Evolutionary conservation across 225 moss, liverwort and hornwort species (phyloP), one percentile per base, ranked within the genome.

Genomic region (Antitrichia curtipendula): DNA sequence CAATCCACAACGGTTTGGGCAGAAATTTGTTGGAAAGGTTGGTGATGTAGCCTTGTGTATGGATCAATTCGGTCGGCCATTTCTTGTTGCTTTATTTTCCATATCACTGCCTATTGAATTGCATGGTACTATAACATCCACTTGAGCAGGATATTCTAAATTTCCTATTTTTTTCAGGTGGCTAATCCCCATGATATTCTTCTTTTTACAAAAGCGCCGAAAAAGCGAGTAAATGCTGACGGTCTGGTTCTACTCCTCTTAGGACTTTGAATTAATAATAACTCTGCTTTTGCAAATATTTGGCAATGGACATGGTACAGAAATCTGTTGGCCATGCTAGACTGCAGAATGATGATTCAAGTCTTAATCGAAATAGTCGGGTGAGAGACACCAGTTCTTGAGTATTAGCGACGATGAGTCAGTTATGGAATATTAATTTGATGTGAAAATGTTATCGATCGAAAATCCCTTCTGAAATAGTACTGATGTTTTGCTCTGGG

Each of bases 111-210:
- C 73, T 82, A 62, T 58, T 82, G 73, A 58, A 69, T 59, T 83
- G 50, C 60, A 25, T 86, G 64, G 72, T 91, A 66, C 71, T 84
- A 38, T 71, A 61, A 43, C 82, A 78, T 85, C 52, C 73, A 65
- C 66, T 84, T 81, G 29, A 84, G 50, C 49, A 64, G 43, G 56
- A 64, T 64, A 57, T 73, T 60, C 78, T 87, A 68, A 82, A 13
- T 75, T 85, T 81, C 41, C 71, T 71, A 61, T 50, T 86, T 54
- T 83, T 86, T 84, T 78, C 93, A 97, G 97, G 99, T 99, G 88
- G 99, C 99, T 50, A 99, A 99, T 90, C 99, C 99, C 73, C 96
- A 99, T 88, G 99, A 99, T 90, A 96, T 99, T 76, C 94, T 99
- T 68, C 91, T 99, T 14, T 99, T 99, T 84, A 96, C 97, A 38